Conservation (phyloP, 108 stramenopile species). For the Nitzschia putrida region DNA sequence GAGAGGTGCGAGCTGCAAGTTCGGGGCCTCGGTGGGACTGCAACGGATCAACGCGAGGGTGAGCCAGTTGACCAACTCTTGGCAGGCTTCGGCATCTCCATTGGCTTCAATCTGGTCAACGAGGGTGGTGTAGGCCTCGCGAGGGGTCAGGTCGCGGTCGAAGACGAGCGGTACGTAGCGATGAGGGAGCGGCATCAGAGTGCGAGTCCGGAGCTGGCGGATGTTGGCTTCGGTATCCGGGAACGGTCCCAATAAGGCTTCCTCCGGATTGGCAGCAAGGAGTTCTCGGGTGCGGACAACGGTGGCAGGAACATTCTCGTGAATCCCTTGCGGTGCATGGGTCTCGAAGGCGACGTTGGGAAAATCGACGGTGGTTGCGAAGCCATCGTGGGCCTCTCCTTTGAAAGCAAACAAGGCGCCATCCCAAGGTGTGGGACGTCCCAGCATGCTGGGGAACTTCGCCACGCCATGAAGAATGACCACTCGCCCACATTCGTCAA, state of each 20-base stretch:
- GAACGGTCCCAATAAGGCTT: background rate
- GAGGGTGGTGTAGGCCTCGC: background rate
- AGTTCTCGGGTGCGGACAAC: slow-evolving; percentile 4
- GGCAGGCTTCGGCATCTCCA: background rate
- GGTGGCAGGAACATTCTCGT: background rate
- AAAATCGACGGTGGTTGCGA: background rate
- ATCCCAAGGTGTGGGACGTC: slow-evolving; percentile 3
- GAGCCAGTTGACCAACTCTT: slow-evolving; percentile 1
- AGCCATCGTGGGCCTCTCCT: slow-evolving; percentile 4
- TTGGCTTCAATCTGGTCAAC: background rate
- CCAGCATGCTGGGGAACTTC: slow-evolving; percentile 1
- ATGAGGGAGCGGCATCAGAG: slow-evolving; percentile 1
- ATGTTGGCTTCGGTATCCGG: slow-evolving; percentile 2
- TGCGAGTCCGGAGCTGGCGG: background rate
- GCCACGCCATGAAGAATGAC: background rate
- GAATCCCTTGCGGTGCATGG: background rate
- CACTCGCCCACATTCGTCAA: background rate
- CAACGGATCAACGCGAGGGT: background rate
- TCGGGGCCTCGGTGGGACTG: background rate
- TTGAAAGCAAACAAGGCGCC: background rate
- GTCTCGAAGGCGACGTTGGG: background rate
- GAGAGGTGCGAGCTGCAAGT: background rate
- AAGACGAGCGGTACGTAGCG: background rate
- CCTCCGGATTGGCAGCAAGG: background rate
- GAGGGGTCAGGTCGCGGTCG: background rate